Conservation (phyloP, 495 filamentous ascomycete species). For the Aspergillus leporis region DNA sequence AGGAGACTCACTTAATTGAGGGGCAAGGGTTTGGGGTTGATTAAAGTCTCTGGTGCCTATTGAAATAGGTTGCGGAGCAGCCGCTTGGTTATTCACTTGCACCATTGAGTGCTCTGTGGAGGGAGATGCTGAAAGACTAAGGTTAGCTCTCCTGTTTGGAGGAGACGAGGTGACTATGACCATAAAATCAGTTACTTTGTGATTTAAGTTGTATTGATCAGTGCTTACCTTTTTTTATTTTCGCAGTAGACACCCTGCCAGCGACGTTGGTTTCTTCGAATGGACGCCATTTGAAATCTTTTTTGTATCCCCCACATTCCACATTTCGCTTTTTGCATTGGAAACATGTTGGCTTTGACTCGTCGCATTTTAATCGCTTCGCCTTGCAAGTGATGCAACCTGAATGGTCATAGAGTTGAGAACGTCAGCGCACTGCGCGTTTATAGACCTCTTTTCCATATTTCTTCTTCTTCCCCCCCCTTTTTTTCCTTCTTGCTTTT, state of each 20-base stretch:
- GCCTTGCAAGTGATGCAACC: slow-evolving; percentile 82
- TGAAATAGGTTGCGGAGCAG: not conserved
- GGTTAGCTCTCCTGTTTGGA: slow-evolving; percentile 9
- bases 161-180: slow-evolving; percentile 15
- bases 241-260: slow-evolving; percentile 45
- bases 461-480: not conserved
- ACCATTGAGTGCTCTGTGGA: not conserved
- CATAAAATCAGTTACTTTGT: slow-evolving; percentile 3
- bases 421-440: slow-evolving; percentile 37
- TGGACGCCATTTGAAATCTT: slow-evolving; percentile 81
- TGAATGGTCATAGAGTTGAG: slow-evolving; percentile 35
- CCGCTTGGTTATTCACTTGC: not conserved
- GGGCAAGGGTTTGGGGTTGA: slow-evolving; percentile 4
- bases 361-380: slow-evolving; percentile 81
- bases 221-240: slow-evolving; percentile 51
- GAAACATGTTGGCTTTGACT: slow-evolving; percentile 72
- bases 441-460: slow-evolving; percentile 7
- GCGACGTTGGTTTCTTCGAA: slow-evolving; percentile 68
- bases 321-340: slow-evolving; percentile 74
- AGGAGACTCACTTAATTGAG: slow-evolving; percentile 3
- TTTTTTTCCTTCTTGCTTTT: not conserved
- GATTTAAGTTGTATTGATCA: not conserved
- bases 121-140: slow-evolving; percentile 8
- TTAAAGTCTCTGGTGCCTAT: not conserved
- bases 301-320: slow-evolving; percentile 75